Base-by-base conservation (phyloP, 495 filamentous ascomycete species). In the Chaetomium fimeti region DNA sequence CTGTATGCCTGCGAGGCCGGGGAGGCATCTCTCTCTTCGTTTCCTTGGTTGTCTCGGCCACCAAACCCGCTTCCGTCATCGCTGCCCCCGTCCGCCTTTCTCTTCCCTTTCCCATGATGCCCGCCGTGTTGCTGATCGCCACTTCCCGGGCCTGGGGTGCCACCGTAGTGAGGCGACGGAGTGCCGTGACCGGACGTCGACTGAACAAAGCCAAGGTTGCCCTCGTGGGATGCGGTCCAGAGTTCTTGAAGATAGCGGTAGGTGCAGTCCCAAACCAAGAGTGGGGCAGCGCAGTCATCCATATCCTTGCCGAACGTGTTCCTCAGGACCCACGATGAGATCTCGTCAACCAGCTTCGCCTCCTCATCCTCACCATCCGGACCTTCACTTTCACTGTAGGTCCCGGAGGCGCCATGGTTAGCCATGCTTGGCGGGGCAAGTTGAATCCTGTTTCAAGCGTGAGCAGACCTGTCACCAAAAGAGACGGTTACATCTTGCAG, bases 241-340 rank as follows among this genome's bases (percentile, higher is more conserved):
- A 74, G 67, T 56, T 74, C 71, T 47, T 70, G 65, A 1, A 72
- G 59, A 48, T 72, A 74, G 9, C 71, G 65, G 25, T 64, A 57
- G 27, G 71, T 74, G 64, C 71, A 74, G 54, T 74, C 71, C 69
- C 62, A 66, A 24, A 74, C 61, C 22, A 74, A 28, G n/a, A 70
- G 55, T 4, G 71, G 71, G n/a, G 71, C 69, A 2, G 68, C 61
- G 27, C 71, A 72, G 52, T 74, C 71, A 24, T 70, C 71, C 49
- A 74, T 54, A 38, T 74, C 71, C 48, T 72, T 74, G 1, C 71
- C 69, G 32, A 68, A 69, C 5, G 70, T 64, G 47, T 66, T 70
- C 28, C 71, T 49, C 64, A 74, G 28, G 20, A 74, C 71, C 66
- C 62, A 74, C 24, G 67, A 72, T 5, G 69, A 69, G 42, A 74